Conservation (phyloP, 257 asterid genomes). For the Solanum ossicruentum region DNA sequence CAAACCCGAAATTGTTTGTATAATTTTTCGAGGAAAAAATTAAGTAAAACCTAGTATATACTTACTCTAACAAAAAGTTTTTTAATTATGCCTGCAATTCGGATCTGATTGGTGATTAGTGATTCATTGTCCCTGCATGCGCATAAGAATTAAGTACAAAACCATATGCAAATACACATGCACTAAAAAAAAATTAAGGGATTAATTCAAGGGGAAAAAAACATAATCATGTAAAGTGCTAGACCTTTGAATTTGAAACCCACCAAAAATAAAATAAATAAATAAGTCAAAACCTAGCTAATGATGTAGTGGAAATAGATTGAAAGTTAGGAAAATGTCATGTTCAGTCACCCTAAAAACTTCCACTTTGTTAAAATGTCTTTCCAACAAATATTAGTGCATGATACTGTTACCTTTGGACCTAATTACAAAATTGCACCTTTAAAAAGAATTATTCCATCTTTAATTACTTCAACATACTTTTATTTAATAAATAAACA, state of each 20-base stretch:
- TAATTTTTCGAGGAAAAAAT: too few relatives aligned
- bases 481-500: background rate
- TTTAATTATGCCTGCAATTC: background rate
- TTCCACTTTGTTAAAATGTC: conserved; percentile 10
- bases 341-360: conserved; percentile 21
- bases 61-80: background rate
- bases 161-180: background rate
- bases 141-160: background rate
- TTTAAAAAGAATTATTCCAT: background rate
- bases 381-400: conserved; percentile 25
- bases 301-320: conserved; percentile 14
- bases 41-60: too few relatives aligned
- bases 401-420: conserved; percentile 18
- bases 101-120: background rate
- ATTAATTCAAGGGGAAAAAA: background rate
- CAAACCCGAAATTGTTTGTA: too few relatives aligned
- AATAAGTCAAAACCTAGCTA: background rate
- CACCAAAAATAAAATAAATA: conserved; percentile 16
- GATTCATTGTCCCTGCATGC: background rate
- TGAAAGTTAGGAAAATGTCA: conserved; percentile 45
- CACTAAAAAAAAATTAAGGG: background rate
- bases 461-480: background rate
- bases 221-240: conserved; percentile 10
- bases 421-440: conserved; percentile 8
- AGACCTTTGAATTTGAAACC: conserved; percentile 17